Base-by-base conservation (phyloP, 805 yeast species). In the Kazachstania viticola region DNA sequence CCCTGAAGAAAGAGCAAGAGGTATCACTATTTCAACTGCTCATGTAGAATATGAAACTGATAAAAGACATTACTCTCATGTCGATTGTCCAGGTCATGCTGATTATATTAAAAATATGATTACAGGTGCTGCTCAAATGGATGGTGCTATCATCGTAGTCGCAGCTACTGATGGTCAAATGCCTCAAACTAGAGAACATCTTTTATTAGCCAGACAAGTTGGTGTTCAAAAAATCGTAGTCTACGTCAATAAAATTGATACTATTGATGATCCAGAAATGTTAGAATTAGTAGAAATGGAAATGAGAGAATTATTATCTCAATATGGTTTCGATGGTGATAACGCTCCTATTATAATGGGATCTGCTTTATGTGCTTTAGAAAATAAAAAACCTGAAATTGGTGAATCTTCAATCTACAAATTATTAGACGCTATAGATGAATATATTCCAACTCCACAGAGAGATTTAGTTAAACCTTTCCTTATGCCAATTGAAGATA, bases 121-220 rank as follows among this genome's bases (percentile, higher is more conserved):
- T 62, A 84, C 95, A 46, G 97, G 97, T 78, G 96, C 97, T 53
- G 95, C 97, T 52, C 95, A 88, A 64, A 87, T 87, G 96, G 97
- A 88, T 63, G 96, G 97, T 71, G 97, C 96, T 47, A 87, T 88
- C 51, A 88, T 88, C 67, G 97, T 88, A 41, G 97, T 91, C 62
- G 98, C 97, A 55, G 98, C 98, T 42, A 71, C 95, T 36, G 98
- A 91, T 58, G 98, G 98, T 56, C 95, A 85, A 68, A 91, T 88
- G 97, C 97, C 96, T 58, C 98, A 91, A 71, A 91, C 98, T 49
- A 83, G 97, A 71, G 98, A 91, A 70, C 98, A 91, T 69, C 72
- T 91, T 68, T 69, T 91, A 63, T 77, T 91, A 56, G 98, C 98
- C 44, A 84, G 97, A 72, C 98, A 91, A 71, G 97, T 91, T 60